Evolutionary conservation across 2,329 filamentous ascomycete genomes (phyloP).

Genomic region (Arthroderma sp.): DNA sequence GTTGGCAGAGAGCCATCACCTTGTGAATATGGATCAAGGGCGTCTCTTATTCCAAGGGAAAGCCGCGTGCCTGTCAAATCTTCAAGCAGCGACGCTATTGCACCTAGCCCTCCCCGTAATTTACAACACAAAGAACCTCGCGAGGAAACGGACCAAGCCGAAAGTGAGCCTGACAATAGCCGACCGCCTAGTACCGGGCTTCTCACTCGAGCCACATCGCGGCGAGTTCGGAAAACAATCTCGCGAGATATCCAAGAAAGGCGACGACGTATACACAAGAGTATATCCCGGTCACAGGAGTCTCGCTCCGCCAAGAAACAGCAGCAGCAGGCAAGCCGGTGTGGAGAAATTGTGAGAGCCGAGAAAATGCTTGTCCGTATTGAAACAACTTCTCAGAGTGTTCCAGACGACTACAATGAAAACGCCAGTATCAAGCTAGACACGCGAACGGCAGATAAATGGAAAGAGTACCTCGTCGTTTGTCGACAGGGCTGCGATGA

Average conservation of each 20-base stretch:
- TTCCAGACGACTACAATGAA: constrained; percentile 51
- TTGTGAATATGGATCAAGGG: constrained; percentile 2
- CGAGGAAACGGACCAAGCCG: constrained; percentile 7
- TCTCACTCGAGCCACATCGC: constrained; percentile 14
- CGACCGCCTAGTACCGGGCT: constrained; percentile 11
- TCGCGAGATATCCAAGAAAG: constrained; percentile 31
- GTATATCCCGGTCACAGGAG: constrained; percentile 17
- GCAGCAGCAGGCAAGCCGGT: constrained; percentile 6
- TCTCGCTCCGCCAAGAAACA: constrained; percentile 7
- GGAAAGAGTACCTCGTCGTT: constrained; percentile 51
- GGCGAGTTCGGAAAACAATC: constrained; percentile 32
- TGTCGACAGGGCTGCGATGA: constrained; percentile 45
- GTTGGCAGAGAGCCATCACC: neutral
- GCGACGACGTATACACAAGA: constrained; percentile 27
- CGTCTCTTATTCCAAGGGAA: constrained; percentile 19
- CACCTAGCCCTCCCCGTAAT: constrained; percentile 4
- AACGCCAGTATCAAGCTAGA: constrained; percentile 48
- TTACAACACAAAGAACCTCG: constrained; percentile 23
- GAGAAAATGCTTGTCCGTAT: constrained; percentile 55
- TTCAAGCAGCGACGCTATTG: too few relatives aligned
- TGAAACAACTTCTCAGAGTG: constrained; percentile 39
- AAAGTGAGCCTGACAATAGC: neutral
- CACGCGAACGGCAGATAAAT: constrained; percentile 47
- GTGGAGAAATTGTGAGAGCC: constrained; percentile 51
- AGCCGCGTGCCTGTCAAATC: neutral